Percentiles rank a stretch among this genome's conserved stretches.
Evolutionary conservation across 2,329 filamentous ascomycete genomes (phyloP).

Genomic region (Xylogone sp.): DNA sequence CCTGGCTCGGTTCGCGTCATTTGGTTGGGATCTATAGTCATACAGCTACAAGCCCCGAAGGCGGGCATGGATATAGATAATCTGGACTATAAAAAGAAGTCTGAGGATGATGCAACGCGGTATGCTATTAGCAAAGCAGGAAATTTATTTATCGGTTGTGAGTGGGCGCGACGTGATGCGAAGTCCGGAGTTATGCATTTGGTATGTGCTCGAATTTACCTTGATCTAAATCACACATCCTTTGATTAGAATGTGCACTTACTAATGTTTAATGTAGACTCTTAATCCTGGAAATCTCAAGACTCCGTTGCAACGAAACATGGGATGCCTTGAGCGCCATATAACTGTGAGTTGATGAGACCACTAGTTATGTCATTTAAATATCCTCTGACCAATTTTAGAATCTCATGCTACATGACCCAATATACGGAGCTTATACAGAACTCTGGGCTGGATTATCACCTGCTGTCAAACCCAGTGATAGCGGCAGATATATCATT

Average conservation of each 20-base stretch:
- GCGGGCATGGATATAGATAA: slow-evolving; percentile 3
- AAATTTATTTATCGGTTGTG: slow-evolving; percentile 14
- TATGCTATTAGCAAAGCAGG: slow-evolving; percentile 14
- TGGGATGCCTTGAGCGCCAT: not conserved
- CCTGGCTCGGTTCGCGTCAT: slow-evolving; percentile 8
- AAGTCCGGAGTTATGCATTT: slow-evolving; percentile 8
- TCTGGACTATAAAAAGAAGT: not conserved
- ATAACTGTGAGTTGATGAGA: not conserved
- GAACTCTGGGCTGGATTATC: slow-evolving; percentile 8
- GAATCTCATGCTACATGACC: slow-evolving; percentile 4
- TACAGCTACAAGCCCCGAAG: slow-evolving; percentile 4
- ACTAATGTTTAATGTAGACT: not conserved
- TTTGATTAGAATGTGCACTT: not conserved
- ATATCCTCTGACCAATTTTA: not conserved
- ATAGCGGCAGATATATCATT: slow-evolving; percentile 16
- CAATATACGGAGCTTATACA: slow-evolving; percentile 12
- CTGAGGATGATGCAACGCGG: slow-evolving; percentile 3
- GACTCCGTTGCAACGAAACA: not conserved
- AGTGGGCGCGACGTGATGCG: slow-evolving; percentile 5
- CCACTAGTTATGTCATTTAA: not conserved
- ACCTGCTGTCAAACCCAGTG: slow-evolving; percentile 8
- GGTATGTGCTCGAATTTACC: slow-evolving; percentile 1
- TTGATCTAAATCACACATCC: not conserved
- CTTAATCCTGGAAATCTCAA: not conserved
- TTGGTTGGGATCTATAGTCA: slow-evolving; percentile 7